A percentile compares a stretch with the other conserved stretches of the same genome.
Conservation (phyloP, 1,139 yeast species). For the Yamadazyma diddensiae region DNA sequence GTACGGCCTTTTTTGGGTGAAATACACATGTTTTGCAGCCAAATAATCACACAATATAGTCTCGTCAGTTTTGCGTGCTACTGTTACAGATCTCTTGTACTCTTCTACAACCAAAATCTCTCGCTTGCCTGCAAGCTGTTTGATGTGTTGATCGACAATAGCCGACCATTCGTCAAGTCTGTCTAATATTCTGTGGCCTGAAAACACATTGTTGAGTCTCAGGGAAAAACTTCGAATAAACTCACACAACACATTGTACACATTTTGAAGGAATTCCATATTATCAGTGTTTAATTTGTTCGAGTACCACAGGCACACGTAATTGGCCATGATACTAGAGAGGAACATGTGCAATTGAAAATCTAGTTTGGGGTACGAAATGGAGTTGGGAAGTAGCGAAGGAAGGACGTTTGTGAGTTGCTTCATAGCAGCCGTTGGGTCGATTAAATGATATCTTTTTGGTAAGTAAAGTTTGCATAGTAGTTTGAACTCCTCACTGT, state of each 20-base stretch:
- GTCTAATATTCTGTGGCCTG: conserved; percentile 11
- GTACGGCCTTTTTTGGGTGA: conserved; percentile 17
- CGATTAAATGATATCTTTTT: conserved; percentile 25
- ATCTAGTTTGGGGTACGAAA: conserved; percentile 23
- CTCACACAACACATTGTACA: conserved; percentile 32
- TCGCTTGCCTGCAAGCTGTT: conserved; percentile 17
- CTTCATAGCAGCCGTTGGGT: conserved; percentile 13
- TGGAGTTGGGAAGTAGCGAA: conserved; percentile 15
- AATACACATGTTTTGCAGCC: conserved; percentile 18
- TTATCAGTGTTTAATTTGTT: conserved; percentile 38
- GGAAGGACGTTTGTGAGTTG: conserved; percentile 31
- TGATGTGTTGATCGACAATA: conserved; percentile 28
- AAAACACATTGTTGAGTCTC: conserved; percentile 18
- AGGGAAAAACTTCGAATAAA: conserved; percentile 24
- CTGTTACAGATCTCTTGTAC: conserved; percentile 1
- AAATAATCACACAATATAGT: conserved; percentile 10
- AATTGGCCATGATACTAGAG: conserved; percentile 31
- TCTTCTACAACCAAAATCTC: conserved; percentile 17
- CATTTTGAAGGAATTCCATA: conserved; percentile 28
- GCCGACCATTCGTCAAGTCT: conserved; percentile 23
- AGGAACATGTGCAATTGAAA: conserved; percentile 38
- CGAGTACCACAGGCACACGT: conserved; percentile 40
- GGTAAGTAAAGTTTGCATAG: conserved; percentile 36
- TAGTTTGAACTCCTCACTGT: conserved; percentile 30
- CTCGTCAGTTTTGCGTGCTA: conserved; percentile 8